These are phyloP conservation scores for Austropuccinia psidii DNA, from an alignment of 1,284 basidiomycete genomes.

Conservation along the genomic window DNA sequence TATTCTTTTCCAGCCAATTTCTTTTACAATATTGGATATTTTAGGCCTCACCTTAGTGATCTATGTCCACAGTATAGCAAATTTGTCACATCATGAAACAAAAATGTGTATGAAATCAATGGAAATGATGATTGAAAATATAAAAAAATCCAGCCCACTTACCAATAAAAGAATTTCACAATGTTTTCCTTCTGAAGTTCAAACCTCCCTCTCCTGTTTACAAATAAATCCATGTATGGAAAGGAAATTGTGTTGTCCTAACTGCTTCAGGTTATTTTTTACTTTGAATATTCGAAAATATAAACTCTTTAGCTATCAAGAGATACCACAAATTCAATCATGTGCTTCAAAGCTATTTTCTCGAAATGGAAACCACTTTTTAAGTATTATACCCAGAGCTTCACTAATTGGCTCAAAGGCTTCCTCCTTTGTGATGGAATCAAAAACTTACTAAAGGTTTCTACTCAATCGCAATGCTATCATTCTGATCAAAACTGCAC, in stretches of 20 bases:
- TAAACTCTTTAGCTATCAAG: not conserved
- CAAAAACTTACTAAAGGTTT: not conserved
- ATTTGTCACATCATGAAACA: too few species aligned
- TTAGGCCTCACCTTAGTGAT: too few species aligned
- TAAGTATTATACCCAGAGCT: constrained; percentile 26
- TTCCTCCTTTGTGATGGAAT: constrained; percentile 18
- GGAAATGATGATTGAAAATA: too few species aligned
- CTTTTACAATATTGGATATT: too few species aligned
- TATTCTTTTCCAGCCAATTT: too few species aligned
- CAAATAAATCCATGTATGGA: constrained; percentile 12
- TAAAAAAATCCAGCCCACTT: too few species aligned
- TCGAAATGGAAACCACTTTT: not conserved
- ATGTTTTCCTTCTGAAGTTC: constrained; percentile 11
- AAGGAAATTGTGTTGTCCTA: not conserved
- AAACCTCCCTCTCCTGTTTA: constrained; percentile 5
- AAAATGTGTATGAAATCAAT: too few species aligned
- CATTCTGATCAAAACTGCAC: too few species aligned
- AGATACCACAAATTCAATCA: not conserved
- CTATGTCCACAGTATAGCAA: too few species aligned
- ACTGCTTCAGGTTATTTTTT: constrained; percentile 12
- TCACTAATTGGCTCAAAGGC: constrained; percentile 2
- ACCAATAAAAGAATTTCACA: too few species aligned
- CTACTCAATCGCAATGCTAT: too few species aligned
- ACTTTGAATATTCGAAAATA: not conserved
- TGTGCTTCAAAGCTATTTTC: not conserved